phyloP scores from a whole-genome alignment of 2,329 filamentous ascomycete genomes.

The Tolypocladium pustulatum region DNA sequence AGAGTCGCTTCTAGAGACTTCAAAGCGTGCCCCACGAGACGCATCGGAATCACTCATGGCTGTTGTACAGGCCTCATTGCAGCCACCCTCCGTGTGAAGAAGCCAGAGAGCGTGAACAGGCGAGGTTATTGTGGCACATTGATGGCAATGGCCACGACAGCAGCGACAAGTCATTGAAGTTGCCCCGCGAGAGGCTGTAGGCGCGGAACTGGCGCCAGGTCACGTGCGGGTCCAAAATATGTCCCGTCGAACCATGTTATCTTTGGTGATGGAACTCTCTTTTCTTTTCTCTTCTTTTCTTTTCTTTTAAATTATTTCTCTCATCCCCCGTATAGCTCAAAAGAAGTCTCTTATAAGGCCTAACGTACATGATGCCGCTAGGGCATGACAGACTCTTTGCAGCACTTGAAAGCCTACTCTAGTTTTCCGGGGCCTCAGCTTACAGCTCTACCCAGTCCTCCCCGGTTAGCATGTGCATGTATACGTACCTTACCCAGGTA shows the following conservation, averaged over 20 bases:
- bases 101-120: neutral
- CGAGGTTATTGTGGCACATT: neutral
- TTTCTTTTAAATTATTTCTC: neutral
- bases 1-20: neutral
- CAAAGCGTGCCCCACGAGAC: neutral
- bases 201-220: slow-evolving; percentile 24
- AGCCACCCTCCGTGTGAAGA: neutral
- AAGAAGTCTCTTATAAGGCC: neutral
- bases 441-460: neutral
- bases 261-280: neutral
- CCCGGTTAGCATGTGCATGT: neutral
- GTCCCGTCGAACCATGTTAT: neutral
- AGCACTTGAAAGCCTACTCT: neutral
- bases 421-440: neutral
- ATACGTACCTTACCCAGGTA: neutral
- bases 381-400: neutral
- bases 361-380: neutral
- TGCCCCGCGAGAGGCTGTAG: neutral
- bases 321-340: neutral
- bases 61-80: neutral
- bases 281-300: neutral
- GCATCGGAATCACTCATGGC: neutral
- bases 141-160: neutral
- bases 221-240: slow-evolving; percentile 17
- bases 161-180: neutral